Evolutionary conservation across 208 protist genomes (phyloP).

Genomic region (Acanthamoeba comandoni): DNA sequence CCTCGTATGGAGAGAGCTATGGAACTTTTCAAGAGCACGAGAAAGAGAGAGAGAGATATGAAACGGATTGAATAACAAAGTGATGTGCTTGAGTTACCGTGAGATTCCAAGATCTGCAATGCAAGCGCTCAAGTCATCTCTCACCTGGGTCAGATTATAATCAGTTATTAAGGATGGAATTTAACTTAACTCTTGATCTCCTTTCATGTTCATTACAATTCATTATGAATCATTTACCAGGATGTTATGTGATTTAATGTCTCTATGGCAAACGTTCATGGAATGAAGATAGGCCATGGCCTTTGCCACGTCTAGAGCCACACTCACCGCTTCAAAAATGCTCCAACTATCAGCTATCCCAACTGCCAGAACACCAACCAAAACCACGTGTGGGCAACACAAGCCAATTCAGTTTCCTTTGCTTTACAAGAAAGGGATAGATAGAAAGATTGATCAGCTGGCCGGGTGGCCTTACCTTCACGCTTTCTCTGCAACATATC

Average conservation of each 20-base stretch:
- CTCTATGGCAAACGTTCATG: slow-evolving; percentile 54
- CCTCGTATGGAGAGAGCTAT: too few relatives aligned
- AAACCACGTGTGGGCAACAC: background rate
- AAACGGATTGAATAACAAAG: too few relatives aligned
- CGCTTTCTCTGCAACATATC: slow-evolving; percentile 39
- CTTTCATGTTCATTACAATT: background rate
- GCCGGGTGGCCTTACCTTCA: slow-evolving; percentile 3
- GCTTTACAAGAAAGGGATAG: background rate
- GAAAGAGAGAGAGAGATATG: slow-evolving; percentile 8
- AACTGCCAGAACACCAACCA: background rate
- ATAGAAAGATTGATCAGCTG: background rate
- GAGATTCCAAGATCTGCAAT: slow-evolving; percentile 53
- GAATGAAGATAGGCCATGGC: slow-evolving; percentile 86
- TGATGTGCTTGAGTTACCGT: too few relatives aligned
- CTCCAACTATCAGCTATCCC: background rate
- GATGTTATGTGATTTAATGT: slow-evolving; percentile 61
- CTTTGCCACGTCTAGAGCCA: slow-evolving; percentile 84
- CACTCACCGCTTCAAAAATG: slow-evolving; percentile 34
- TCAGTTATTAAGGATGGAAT: background rate
- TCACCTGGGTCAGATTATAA: slow-evolving; percentile 5
- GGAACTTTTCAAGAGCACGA: too few relatives aligned
- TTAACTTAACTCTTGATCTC: background rate
- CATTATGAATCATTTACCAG: slow-evolving; percentile 1
- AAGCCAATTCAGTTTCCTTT: too few relatives aligned
- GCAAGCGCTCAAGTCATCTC: slow-evolving; percentile 59